Evolutionary conservation across 1,284 basidiomycete species (phyloP).

Genomic region (Abortiporus biennis): DNA sequence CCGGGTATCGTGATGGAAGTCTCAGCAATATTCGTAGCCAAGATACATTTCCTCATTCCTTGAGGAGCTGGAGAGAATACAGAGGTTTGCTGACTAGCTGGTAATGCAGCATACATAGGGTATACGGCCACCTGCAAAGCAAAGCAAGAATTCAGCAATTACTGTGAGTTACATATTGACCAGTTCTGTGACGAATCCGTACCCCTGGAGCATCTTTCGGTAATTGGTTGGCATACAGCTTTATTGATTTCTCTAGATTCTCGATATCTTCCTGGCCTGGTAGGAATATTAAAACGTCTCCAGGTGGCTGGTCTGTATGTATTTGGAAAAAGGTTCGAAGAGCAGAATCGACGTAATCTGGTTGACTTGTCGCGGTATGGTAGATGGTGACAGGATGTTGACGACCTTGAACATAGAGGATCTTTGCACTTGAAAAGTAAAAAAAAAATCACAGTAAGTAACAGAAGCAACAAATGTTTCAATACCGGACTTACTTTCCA

Average conservation of each 20-base stretch:
- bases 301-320: slow-evolving; percentile 73
- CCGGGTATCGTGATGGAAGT: slow-evolving; percentile 98
- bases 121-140: slow-evolving; percentile 57
- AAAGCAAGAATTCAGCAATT: neutral
- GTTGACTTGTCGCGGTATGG: slow-evolving; percentile 66
- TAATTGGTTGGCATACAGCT: slow-evolving; percentile 58
- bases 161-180: neutral
- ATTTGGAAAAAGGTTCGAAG: slow-evolving; percentile 90
- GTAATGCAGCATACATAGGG: slow-evolving; percentile 83
- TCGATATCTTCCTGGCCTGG: slow-evolving; percentile 98
- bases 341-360: slow-evolving; percentile 88
- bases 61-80: slow-evolving; percentile 72
- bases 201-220: slow-evolving; percentile 50
- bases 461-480: neutral
- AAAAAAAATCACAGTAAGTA: neutral
- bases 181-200: slow-evolving; percentile 16
- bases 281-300: slow-evolving; percentile 92
- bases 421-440: slow-evolving; percentile 59
- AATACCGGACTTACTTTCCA: slow-evolving; percentile 50
- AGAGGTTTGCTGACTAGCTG: slow-evolving; percentile 71
- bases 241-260: slow-evolving; percentile 70
- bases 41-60: slow-evolving; percentile 81
- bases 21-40: slow-evolving; percentile 97
- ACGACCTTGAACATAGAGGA: slow-evolving; percentile 88
- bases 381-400: slow-evolving; percentile 88